Conservation (phyloP, 495 filamentous ascomycete species). For the Tuber magnatum region DNA sequence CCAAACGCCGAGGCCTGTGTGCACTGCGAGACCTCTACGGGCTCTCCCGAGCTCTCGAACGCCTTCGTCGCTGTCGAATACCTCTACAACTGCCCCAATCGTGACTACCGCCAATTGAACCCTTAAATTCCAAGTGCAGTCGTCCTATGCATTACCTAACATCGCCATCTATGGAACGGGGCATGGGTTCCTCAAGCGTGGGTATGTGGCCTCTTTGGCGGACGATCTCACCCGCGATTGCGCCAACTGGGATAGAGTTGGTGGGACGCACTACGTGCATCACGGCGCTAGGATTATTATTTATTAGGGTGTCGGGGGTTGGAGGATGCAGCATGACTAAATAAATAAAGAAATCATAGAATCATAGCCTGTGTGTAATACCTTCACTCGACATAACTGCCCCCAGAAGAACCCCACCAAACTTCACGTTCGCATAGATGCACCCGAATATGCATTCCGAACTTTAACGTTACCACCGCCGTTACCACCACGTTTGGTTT, state of each 20-base stretch:
- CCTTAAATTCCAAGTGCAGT: neutral
- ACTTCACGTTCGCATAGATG: neutral
- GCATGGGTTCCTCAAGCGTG: neutral
- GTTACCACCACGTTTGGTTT: neutral
- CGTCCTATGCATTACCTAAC: neutral
- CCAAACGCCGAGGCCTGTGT: neutral
- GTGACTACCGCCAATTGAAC: neutral
- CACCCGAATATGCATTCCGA: neutral
- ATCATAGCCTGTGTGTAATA: neutral
- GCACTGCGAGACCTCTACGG: neutral
- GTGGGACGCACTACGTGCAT: neutral
- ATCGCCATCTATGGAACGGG: neutral
- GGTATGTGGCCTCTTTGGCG: neutral
- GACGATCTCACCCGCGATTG: neutral
- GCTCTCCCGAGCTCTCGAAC: neutral
- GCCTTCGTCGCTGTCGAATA: neutral
- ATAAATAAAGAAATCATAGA: neutral
- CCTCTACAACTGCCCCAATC: neutral
- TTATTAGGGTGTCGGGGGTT: neutral
- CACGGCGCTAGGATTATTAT: neutral
- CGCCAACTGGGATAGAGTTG: neutral
- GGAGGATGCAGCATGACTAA: neutral
- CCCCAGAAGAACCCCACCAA: neutral
- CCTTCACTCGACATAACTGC: neutral
- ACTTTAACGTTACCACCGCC: neutral